Base-by-base conservation (phyloP, 768 basidiomycete species). In the Fomitopsis pulvina region DNA sequence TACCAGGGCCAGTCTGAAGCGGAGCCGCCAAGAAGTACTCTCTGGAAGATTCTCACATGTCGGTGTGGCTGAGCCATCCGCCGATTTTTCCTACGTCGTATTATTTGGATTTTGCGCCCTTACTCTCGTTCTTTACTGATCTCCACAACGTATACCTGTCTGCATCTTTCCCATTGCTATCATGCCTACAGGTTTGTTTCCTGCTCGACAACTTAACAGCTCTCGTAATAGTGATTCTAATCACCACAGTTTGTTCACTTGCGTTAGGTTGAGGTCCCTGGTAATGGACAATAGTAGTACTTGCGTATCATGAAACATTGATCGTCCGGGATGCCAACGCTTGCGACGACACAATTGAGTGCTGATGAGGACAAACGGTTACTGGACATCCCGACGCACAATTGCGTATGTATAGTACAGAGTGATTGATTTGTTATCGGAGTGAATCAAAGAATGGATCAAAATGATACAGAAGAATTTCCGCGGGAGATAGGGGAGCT, bases 41-140 rank as follows among this genome's bases (percentile, higher is more conserved):
- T 87, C 47, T 72, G 85, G 72, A 75, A 77, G 67, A 78, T 90
- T 54, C 67, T 92, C 52, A 88, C 86, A 41, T 91, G 88, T 69
- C 81, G 80, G 61, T 91, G 89, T 71, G 83, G 80, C 58, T 77
- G 67, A 71, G 57, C 34, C 43, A 34, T 47, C 34, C 27, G 22
- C 29, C n/a, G 45, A n/a, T 47, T 25, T 49, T 50, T 55, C 52
- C 48, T 56, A 40, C 50, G 57, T 60, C 55, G 58, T 60, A 53
- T 60, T 58, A 56, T 55, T 41, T 61, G 58, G 60, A 52, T 52
- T 65, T 54, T 37, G n/a, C 34, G 14, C 34, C 14, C 18, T 18
- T 16, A 52, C 27, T 32, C 18, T 20, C 26, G 48, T 34, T 50
- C 10, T 43, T 29, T 56, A 57, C 41, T 49, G 37, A 51, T 41